A percentile compares a stretch with the other conserved stretches of the same genome.
Evolutionary conservation across 768 basidiomycete genomes (phyloP).

Genomic region (Suillus fuscotomentosus): DNA sequence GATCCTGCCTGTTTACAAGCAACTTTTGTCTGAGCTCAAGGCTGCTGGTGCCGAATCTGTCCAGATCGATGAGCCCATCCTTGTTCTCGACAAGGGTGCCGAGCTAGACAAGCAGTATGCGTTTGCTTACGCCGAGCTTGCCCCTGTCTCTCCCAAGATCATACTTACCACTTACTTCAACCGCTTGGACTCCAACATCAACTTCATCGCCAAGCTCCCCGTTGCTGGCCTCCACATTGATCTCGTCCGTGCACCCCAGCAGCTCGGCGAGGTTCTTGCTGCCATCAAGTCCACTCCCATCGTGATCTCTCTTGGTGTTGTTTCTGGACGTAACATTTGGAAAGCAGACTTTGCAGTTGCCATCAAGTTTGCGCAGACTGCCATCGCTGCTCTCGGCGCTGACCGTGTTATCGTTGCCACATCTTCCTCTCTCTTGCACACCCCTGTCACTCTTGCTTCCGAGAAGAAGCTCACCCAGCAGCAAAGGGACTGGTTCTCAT

Average conservation of each 20-base stretch:
- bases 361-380: constrained; percentile 81
- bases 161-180: constrained; percentile 95
- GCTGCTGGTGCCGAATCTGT: constrained; percentile 91
- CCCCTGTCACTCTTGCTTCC: constrained; percentile 90
- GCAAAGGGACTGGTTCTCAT: constrained; percentile 98
- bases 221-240: constrained; percentile 95
- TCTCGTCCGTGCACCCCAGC: constrained; percentile 87
- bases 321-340: constrained; percentile 99
- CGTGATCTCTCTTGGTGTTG: constrained; percentile 87
- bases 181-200: constrained; percentile 90
- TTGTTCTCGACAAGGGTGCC: constrained; percentile 86
- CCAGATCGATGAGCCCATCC: constrained; percentile 95
- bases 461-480: constrained; percentile 88
- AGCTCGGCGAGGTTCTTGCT: constrained; percentile 78
- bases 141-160: constrained; percentile 85
- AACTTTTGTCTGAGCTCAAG: constrained; percentile 88
- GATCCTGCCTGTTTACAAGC: constrained; percentile 88
- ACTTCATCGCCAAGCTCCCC: constrained; percentile 88
- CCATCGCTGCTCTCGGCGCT: constrained; percentile 76
- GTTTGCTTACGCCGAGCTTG: constrained; percentile 78
- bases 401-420: constrained; percentile 93
- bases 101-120: constrained; percentile 77
- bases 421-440: constrained; percentile 98
- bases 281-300: constrained; percentile 83
- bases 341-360: constrained; percentile 90